A percentile compares a stretch with the other conserved stretches of the same genome.
These are phyloP conservation scores for Ustulina deusta DNA, from an alignment of 2,329 filamentous ascomycete species.

Conservation along the genomic window DNA sequence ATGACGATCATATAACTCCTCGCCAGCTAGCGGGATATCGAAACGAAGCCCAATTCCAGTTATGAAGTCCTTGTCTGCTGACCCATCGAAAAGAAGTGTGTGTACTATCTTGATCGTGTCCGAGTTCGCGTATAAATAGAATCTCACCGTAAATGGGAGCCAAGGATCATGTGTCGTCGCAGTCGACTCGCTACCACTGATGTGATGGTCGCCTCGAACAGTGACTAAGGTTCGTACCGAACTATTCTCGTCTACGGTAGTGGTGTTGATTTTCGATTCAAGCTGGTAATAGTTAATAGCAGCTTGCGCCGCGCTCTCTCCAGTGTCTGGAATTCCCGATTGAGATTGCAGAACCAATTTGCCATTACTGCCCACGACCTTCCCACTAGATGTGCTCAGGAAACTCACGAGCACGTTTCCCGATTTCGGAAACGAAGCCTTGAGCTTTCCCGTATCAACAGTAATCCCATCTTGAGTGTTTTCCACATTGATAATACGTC, in stretches of 20 bases:
- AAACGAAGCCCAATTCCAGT: slow-evolving; percentile 67
- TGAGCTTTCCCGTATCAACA: slow-evolving; percentile 60
- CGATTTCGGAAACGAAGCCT: slow-evolving; percentile 57
- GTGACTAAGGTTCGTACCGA: slow-evolving; percentile 62
- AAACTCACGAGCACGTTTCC: slow-evolving; percentile 56
- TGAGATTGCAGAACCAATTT: slow-evolving; percentile 66
- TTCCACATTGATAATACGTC: slow-evolving; percentile 35
- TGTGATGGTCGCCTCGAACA: slow-evolving; percentile 54
- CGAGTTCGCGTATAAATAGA: slow-evolving; percentile 70
- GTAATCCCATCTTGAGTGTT: slow-evolving; percentile 49
- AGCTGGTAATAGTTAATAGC: slow-evolving; percentile 59
- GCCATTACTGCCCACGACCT: slow-evolving; percentile 59
- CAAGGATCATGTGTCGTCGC: slow-evolving; percentile 57
- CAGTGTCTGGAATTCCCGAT: slow-evolving; percentile 57
- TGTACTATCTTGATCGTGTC: slow-evolving; percentile 67
- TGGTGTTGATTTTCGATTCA: slow-evolving; percentile 63
- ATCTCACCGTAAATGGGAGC: slow-evolving; percentile 67
- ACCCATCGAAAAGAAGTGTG: slow-evolving; percentile 66
- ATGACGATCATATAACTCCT: slow-evolving; percentile 69
- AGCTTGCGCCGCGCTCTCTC: slow-evolving; percentile 53
- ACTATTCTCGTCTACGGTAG: slow-evolving; percentile 59
- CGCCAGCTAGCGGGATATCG: slow-evolving; percentile 63
- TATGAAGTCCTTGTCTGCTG: slow-evolving; percentile 63
- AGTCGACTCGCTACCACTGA: slow-evolving; percentile 41
- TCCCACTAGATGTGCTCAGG: slow-evolving; percentile 57